These are phyloP conservation scores for Fusarium floridanum DNA, from an alignment of 2,329 filamentous ascomycete species.

Conservation along the genomic window DNA sequence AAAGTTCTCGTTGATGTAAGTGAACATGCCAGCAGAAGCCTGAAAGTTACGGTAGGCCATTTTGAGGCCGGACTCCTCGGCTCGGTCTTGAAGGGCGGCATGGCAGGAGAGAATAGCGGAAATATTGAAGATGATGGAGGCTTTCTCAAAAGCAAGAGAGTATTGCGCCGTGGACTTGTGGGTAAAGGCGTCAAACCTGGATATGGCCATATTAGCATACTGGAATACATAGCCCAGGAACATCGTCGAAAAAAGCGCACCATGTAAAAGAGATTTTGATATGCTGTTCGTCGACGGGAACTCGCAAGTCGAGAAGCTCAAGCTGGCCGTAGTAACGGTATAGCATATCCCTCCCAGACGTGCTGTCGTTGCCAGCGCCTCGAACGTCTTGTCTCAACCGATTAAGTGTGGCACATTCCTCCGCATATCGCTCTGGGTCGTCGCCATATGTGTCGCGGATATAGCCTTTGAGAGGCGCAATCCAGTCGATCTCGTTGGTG, in stretches of 20 bases:
- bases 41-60: constrained; percentile 98
- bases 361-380: constrained; percentile 96
- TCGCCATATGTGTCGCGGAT: constrained; percentile 96
- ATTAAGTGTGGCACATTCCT: constrained; percentile 96
- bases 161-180: constrained; percentile 98
- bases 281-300: constrained; percentile 98
- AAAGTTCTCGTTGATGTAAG: constrained; percentile 99
- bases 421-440: constrained; percentile 93
- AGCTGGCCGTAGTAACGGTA: constrained; percentile 99
- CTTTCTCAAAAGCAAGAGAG: constrained; percentile 97
- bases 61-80: constrained; percentile 93
- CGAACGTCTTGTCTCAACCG: constrained; percentile 97
- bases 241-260: constrained; percentile 62
- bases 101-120: constrained; percentile 96
- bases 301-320: constrained; percentile 91
- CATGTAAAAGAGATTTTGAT: constrained; percentile 99
- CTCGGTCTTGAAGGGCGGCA: constrained; percentile 90
- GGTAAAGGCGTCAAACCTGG: constrained; percentile 98
- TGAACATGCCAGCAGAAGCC: constrained; percentile 98
- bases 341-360: constrained; percentile 89
- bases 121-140: constrained; percentile 99
- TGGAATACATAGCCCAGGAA: not conserved
- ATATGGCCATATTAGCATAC: constrained; percentile 12
- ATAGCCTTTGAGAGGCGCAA: constrained; percentile 90
- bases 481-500: constrained; percentile 99